Conservation (phyloP, 2,329 filamentous ascomycete genomes). For the Clonostachys sp. region DNA sequence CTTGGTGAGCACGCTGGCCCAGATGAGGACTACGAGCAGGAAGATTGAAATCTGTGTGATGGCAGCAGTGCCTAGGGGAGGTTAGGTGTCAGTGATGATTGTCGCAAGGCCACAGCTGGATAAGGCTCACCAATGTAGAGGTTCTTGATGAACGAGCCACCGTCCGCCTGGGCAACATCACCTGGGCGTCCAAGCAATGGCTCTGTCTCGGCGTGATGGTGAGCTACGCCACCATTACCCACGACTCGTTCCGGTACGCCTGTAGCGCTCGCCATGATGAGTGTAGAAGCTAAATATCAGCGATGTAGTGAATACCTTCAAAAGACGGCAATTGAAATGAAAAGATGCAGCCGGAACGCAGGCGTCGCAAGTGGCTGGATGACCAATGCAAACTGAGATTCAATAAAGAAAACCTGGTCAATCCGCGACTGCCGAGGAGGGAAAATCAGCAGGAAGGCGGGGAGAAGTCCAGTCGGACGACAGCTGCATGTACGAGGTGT, state of each 20-base stretch:
- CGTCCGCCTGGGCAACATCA: conserved; percentile 66
- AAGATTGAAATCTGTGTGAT: conserved; percentile 75
- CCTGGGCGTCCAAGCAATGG: conserved; percentile 53
- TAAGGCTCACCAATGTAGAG: conserved; percentile 48
- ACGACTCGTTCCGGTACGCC: conserved; percentile 51
- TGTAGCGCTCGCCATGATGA: conserved; percentile 62
- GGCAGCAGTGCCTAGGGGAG: conserved; percentile 65
- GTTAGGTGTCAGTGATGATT: not conserved
- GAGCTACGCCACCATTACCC: conserved; percentile 9
- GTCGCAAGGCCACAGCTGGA: conserved; percentile 2
- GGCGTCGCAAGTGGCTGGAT: too few relatives aligned
- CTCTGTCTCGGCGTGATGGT: conserved; percentile 27
- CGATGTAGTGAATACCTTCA: too few relatives aligned
- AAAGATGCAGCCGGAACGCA: too few relatives aligned
- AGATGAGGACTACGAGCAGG: conserved; percentile 72
- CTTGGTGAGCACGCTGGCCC: conserved; percentile 69
- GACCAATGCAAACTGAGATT: too few relatives aligned
- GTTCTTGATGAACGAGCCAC: conserved; percentile 63
- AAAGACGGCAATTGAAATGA: too few relatives aligned
- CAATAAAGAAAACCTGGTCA: too few relatives aligned
- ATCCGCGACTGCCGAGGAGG: too few relatives aligned
- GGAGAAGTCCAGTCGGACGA: too few relatives aligned
- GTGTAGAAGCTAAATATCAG: too few relatives aligned
- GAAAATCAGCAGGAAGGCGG: too few relatives aligned
- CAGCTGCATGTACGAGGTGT: too few relatives aligned